Base-by-base conservation (phyloP, 2,329 filamentous ascomycete species). In the Xylariaceae sp. region DNA sequence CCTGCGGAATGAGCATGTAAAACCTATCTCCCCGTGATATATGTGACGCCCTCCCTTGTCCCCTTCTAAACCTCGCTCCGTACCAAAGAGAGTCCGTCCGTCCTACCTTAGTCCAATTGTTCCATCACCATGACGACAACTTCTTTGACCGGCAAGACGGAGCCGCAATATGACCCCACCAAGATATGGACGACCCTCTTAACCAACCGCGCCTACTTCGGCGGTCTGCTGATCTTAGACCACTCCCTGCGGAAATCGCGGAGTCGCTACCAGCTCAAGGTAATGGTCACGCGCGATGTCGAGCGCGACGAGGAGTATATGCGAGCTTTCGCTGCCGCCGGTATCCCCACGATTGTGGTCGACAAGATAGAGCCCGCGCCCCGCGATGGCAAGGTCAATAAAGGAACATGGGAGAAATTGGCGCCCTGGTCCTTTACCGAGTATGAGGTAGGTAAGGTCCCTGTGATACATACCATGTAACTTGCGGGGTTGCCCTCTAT, bases 401-500 rank as follows among this genome's bases (percentile, higher is more conserved):
- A 54, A 42, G 59, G 57, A 6, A 59, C 56, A 17, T 61, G 59
- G 58, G 57, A 60, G 51, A 61, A 61, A 53, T 51, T 60, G 24
- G 59, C 59, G 8, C 57, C 59, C 5, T 56, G 54, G 50, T 48
- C 51, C 3, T 59, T 59, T 38, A 56, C 51, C 17, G 53, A 59
- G 39, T 58, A 57, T 35, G 47, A 59, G 56, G 54, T 58, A 52
- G 29, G 51, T 40, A 31, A 11, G n/a, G n/a, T n/a, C n/a, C n/a
- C n/a, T n/a, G n/a, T n/a, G n/a, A n/a, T n/a, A n/a, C n/a, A n/a
- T n/a, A n/a, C n/a, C n/a, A n/a, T n/a, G n/a, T n/a, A n/a, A n/a
- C n/a, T n/a, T n/a, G n/a, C n/a, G n/a, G n/a, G n/a, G n/a, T n/a
- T 28, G 19, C 5, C 21, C 21, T 8, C 30, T 34, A 13, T 38